These are phyloP conservation scores for Suhomyces wounanorum DNA, from an alignment of 1,139 yeast species.

Conservation along the genomic window DNA sequence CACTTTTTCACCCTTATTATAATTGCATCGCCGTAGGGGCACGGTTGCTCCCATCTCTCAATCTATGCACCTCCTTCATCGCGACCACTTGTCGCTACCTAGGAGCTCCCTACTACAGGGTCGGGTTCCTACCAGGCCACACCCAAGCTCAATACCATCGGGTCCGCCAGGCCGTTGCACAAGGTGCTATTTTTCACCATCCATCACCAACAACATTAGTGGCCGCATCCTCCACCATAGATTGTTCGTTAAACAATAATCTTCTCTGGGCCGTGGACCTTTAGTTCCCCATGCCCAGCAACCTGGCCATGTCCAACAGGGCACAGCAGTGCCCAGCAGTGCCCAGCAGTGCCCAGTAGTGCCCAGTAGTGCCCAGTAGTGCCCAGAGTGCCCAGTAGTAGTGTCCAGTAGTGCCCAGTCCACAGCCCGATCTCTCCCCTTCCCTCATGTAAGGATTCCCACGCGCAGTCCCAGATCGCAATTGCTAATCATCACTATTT, in stretches of 20 bases:
- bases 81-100: neutral
- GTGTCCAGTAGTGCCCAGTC: slow-evolving; percentile 1
- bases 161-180: too few relatives aligned
- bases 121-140: neutral
- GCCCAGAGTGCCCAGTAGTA: too few relatives aligned
- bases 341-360: slow-evolving; percentile 1
- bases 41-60: neutral
- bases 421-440: neutral
- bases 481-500: slow-evolving; percentile 1
- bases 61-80: neutral
- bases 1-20: neutral
- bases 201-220: too few relatives aligned
- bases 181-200: too few relatives aligned
- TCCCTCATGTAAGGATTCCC: neutral
- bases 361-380: slow-evolving; percentile 1
- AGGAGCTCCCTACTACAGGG: neutral
- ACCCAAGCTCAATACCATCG: neutral
- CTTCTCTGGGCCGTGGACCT: neutral
- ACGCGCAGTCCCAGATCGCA: neutral
- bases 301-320: neutral
- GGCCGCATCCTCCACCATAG: neutral
- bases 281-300: neutral
- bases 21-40: neutral
- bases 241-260: too few relatives aligned
- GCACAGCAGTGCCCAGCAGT: too few relatives aligned